Evolutionary conservation across 2,329 filamentous ascomycete species (phyloP), one percentile per base, ranked within the genome.

Genomic region (Didymella exigua): DNA sequence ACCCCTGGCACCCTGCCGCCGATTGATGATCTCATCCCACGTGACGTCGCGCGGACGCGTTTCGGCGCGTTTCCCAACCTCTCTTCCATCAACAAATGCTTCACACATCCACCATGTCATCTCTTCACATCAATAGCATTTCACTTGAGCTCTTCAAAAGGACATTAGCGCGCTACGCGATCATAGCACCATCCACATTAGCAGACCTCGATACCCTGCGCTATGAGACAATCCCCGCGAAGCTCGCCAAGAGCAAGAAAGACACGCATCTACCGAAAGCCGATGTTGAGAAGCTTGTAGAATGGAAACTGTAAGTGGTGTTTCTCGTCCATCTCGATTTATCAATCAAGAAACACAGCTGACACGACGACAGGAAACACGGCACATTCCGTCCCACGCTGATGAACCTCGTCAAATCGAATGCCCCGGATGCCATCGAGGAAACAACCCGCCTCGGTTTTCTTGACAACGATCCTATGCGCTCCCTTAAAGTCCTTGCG

Each of bases 391-490:
- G 81, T 6, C 79, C 80, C 1, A 73, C 66, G 6, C 72, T 83
- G 2, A 67, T 78, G 26, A 66, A 71, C 4, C 75, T 83, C 8
- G 78, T 82, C 10, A 78, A 82, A 19, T 86, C 84, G 31, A 93
- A 93, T 70, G 74, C 82, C 3, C 69, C 80, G 2, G 65, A 74
- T 0, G 49, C 69, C 1, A 77, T 88, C 4, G 61, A 78, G 36
- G 56, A 75, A 11, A 82, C 78, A 1, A 85, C 87, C 14, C 70
- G 76, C 7, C 69, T 79, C 24, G 87, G 85, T 0, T 79, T 88
- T 54, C 27, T 63, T 8, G 29, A 41, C 4, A 6, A 43, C 2
- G 19, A 34, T 4, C 7, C 23, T 14, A 29, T 44, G 23, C 38
- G 43, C 23, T 80, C 85, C 3, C 68, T 90, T 6, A 78, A 79